Conservation (phyloP, 2,329 filamentous ascomycete species). For the Fusarium sp. region DNA sequence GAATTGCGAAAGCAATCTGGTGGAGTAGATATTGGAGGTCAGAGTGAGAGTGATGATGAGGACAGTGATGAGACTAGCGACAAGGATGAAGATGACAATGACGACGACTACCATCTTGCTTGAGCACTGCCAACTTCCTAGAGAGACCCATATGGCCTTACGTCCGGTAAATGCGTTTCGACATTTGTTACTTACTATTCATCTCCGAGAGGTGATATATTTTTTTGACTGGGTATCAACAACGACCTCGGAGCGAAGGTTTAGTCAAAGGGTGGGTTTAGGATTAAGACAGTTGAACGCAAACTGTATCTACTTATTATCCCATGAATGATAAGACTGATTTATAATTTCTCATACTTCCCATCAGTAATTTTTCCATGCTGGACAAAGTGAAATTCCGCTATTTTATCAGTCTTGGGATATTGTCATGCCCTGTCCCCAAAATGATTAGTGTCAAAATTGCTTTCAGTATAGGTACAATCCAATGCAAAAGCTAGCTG, state of each 20-base stretch:
- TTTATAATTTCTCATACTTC: not conserved
- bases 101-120: not conserved
- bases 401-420: too few species aligned
- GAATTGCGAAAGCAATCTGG: slow-evolving; percentile 12
- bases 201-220: not conserved
- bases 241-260: not conserved
- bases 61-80: not conserved
- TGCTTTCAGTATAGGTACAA: too few species aligned
- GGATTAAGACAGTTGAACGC: not conserved
- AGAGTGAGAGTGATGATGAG: not conserved
- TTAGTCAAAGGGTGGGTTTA: not conserved
- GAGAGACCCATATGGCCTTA: not conserved
- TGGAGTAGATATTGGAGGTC: slow-evolving; percentile 4
- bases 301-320: not conserved
- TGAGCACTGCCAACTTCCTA: not conserved
- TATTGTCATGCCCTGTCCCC: too few species aligned
- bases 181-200: not conserved
- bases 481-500: not conserved
- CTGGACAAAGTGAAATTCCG: too few species aligned
- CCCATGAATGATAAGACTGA: not conserved
- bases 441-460: too few species aligned
- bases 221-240: not conserved
- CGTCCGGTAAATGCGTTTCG: not conserved
- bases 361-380: not conserved
- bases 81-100: slow-evolving; percentile 1